Base-by-base conservation (phyloP, 768 basidiomycete genomes). In the Tubosaeta brunneosetosa region DNA sequence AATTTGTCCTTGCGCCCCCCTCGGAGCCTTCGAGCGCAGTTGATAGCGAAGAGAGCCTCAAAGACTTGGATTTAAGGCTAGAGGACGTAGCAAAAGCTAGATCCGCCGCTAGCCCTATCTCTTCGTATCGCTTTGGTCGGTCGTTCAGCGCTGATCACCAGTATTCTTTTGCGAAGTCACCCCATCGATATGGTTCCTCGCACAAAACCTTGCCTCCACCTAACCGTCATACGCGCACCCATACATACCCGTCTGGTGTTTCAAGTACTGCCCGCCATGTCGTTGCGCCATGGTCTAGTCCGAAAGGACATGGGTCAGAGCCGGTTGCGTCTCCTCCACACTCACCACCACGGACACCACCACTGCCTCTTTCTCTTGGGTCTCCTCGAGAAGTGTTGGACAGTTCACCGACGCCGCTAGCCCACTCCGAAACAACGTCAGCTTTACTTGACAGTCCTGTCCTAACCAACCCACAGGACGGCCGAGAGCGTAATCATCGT, bases 1-100 rank as follows among this genome's bases (percentile, higher is more conserved):
- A 76, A 51, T 94, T 97, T 64, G 70, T 69, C 50, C 56, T 56
- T 14, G 44, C 42, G 52, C 61, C 61, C 47, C 61, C 62, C 49
- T 59, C 53, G 26, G 56, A 61, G 38, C 47, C 63, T 36, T 67
- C 58, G 41, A 58, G 67, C 47, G 69, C 65, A 19, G 70, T 70
- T 26, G 72, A 73, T 49, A 64, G 73, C 60, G 63, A 76, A 44
- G 67, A 66, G 51, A 63, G 73, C n/a, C 76, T 88, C 57, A 79
- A 75, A 22, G 81, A 88, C 64, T 72, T 94, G 51, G 71, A 80
- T 55, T 79, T 67, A 58, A 83, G 81, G 64, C 73, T 94, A 47
- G 85, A 91, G 68, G 76, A 81, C 55, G 81, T 91, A 49, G 81
- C 73, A 6, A 70, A 71, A 54, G 65, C 60, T 9, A 63, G 54